Evolutionary conservation across 176 grass and related monocot genomes (phyloP).

Genomic region (Raddia guianensis): DNA sequence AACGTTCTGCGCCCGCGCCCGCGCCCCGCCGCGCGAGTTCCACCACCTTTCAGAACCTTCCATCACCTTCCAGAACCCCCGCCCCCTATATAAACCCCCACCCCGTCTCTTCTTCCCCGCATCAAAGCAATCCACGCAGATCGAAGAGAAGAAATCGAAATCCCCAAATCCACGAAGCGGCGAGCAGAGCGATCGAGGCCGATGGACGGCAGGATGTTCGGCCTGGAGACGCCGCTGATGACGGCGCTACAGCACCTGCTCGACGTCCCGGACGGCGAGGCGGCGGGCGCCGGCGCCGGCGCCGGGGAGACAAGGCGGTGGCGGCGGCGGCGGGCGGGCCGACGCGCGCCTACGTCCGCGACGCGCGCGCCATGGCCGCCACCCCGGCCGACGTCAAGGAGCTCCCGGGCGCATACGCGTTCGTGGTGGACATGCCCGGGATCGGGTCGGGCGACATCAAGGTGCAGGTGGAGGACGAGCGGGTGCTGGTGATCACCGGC

Average conservation of each 20-base stretch:
- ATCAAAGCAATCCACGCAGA: background rate
- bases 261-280: conserved; percentile 59
- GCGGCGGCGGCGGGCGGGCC: conserved; percentile 16
- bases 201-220: conserved; percentile 64
- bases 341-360: conserved; percentile 69
- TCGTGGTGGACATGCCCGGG: conserved; percentile 89
- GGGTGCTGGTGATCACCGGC: conserved; percentile 72
- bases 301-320: conserved; percentile 34
- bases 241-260: conserved; percentile 64
- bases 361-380: conserved; percentile 78
- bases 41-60: conserved; percentile 54
- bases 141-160: background rate
- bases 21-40: background rate
- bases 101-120: background rate
- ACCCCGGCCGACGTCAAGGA: conserved; percentile 88
- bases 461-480: conserved; percentile 82
- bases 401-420: conserved; percentile 54
- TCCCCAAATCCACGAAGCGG: background rate
- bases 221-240: conserved; percentile 61
- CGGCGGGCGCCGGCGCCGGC: background rate
- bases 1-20: background rate
- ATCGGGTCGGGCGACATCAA: conserved; percentile 70
- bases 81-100: conserved; percentile 24
- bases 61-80: conserved; percentile 30
- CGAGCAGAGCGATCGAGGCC: background rate